A percentile compares a stretch with the other conserved stretches of the same genome.
These are phyloP conservation scores for Gossypium turneri DNA, from an alignment of 345 rosid species.

Conservation along the genomic window DNA sequence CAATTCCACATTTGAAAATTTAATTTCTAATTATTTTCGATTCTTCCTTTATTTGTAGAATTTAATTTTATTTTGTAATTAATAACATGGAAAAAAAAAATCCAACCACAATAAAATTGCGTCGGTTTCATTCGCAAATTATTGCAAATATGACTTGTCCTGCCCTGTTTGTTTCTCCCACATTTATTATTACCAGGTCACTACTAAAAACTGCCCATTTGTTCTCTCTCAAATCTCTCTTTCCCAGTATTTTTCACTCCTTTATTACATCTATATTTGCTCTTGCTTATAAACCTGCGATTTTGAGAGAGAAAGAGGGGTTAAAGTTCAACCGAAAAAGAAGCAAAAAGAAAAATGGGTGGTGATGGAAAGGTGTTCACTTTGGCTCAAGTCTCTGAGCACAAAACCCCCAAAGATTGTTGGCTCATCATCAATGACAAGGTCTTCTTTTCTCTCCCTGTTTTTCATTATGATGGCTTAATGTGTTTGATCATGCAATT, in stretches of 20 bases:
- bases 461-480: neutral
- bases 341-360: conserved; percentile 30
- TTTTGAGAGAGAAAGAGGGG: neutral
- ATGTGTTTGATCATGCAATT: neutral
- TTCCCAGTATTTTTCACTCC: neutral
- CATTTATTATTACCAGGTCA: neutral
- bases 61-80: too few relatives aligned
- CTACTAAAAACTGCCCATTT: neutral
- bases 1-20: too few relatives aligned
- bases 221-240: neutral
- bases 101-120: neutral
- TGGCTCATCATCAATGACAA: conserved; percentile 67
- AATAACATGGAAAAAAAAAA: too few relatives aligned
- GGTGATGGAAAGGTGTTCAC: conserved; percentile 51
- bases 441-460: conserved; percentile 22
- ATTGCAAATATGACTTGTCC: too few relatives aligned
- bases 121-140: too few relatives aligned
- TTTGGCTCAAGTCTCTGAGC: conserved; percentile 62
- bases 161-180: neutral
- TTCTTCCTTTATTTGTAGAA: too few relatives aligned
- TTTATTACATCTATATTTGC: too few relatives aligned
- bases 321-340: neutral
- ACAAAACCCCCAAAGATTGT: conserved; percentile 51
- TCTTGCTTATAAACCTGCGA: too few relatives aligned
- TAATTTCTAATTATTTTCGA: too few relatives aligned